These are phyloP conservation scores for Apiospora arundinis DNA, from an alignment of 2,329 filamentous ascomycete genomes.

Conservation along the genomic window DNA sequence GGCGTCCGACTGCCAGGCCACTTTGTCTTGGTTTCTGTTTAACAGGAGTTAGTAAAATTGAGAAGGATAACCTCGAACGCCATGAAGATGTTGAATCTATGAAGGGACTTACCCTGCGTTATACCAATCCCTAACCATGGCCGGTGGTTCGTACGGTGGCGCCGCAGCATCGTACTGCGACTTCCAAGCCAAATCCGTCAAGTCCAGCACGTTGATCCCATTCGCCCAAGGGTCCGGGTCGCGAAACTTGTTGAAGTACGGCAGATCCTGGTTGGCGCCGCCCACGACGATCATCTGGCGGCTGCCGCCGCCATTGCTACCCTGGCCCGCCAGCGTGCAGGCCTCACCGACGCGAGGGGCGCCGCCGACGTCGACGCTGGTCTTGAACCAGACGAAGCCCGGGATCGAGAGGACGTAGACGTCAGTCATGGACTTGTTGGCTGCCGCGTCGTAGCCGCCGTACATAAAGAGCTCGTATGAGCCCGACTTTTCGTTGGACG, in stretches of 20 bases:
- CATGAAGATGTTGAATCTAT: no score
- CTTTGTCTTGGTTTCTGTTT: constrained; percentile 10
- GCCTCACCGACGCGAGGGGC: constrained; percentile 21
- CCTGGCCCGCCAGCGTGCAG: constrained; percentile 7
- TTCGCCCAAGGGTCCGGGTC: constrained; percentile 24
- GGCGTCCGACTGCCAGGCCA: not conserved
- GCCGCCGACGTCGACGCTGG: not conserved
- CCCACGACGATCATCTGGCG: constrained; percentile 25
- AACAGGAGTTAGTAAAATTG: not conserved
- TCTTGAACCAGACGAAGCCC: constrained; percentile 26
- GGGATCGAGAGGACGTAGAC: constrained; percentile 25
- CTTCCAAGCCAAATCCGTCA: constrained; percentile 21
- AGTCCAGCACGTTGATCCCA: constrained; percentile 22
- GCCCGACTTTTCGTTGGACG: not conserved
- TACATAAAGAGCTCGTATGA: constrained; percentile 25
- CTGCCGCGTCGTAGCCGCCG: constrained; percentile 22
- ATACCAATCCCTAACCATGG: constrained; percentile 21
- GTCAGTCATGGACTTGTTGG: constrained; percentile 9
- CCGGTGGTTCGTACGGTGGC: constrained; percentile 18
- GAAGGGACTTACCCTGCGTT: constrained; percentile 22
- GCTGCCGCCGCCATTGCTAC: not conserved
- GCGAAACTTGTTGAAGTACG: not conserved
- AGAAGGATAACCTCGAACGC: no score
- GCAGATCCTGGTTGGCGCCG: constrained; percentile 14
- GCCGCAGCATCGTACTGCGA: constrained; percentile 17